phyloP scores from a whole-genome alignment of 495 filamentous ascomycete genomes.

The Penicillium atrosanguineum region DNA sequence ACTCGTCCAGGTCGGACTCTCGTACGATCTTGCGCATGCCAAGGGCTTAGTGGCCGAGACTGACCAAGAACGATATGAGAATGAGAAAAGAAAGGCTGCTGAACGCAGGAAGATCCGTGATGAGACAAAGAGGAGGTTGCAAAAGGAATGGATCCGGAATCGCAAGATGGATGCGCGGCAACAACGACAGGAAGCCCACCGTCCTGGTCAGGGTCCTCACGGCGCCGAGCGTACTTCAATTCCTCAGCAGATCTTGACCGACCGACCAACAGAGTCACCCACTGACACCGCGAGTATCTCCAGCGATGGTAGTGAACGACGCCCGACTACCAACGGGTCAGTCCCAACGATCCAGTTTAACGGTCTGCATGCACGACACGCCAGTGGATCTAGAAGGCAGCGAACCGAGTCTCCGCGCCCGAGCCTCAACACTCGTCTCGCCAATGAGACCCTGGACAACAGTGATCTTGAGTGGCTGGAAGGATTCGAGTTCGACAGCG shows the following conservation, averaged over 20 bases:
- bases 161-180: constrained; percentile 48
- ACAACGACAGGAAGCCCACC: constrained; percentile 30
- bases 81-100: constrained; percentile 43
- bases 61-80: constrained; percentile 56
- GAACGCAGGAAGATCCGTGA: constrained; percentile 43
- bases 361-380: constrained; percentile 20
- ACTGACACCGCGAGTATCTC: constrained; percentile 21
- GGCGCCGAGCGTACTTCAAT: constrained; percentile 6
- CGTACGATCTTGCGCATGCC: constrained; percentile 81
- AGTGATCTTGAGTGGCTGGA: constrained; percentile 34
- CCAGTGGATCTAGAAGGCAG: constrained; percentile 5
- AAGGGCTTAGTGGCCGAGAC: constrained; percentile 69
- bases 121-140: constrained; percentile 41
- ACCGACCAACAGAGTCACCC: constrained; percentile 28
- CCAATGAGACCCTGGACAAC: constrained; percentile 19
- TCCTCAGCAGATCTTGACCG: constrained; percentile 20
- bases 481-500: constrained; percentile 50
- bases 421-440: constrained; percentile 28
- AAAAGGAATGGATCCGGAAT: constrained; percentile 52
- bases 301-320: constrained; percentile 18
- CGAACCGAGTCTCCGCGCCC: constrained; percentile 25
- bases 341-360: constrained; percentile 36
- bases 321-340: constrained; percentile 16
- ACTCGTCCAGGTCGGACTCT: constrained; percentile 73
- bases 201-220: constrained; percentile 7